Evolutionary conservation across 352 stramenopile genomes (phyloP).

Genomic region (Pythium periplocum): DNA sequence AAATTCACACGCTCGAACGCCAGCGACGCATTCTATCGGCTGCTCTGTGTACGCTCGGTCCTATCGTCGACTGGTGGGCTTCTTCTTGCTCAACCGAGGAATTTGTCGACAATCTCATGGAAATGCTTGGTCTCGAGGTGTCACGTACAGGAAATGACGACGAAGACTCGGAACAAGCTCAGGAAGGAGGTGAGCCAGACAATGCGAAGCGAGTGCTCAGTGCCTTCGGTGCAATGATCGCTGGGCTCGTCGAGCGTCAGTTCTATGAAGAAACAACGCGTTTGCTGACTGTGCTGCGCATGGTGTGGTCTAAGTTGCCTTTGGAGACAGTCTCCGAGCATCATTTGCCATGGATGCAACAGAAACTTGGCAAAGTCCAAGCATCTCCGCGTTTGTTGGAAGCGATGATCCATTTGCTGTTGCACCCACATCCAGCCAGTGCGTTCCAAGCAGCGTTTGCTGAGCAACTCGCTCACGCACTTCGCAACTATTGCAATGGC

Average conservation of each 20-base stretch:
- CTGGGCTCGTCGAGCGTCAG: constrained; percentile 8
- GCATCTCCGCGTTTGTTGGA: constrained; percentile 19
- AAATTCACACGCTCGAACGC: neutral
- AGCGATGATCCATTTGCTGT: constrained; percentile 25
- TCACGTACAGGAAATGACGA: neutral
- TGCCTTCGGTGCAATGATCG: constrained; percentile 10
- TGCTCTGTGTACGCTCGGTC: neutral
- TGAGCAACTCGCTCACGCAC: constrained; percentile 25
- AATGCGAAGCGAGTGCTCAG: constrained; percentile 2
- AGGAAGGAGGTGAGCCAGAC: constrained; percentile 8
- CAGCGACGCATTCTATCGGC: constrained; percentile 1
- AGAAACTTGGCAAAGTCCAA: constrained; percentile 9
- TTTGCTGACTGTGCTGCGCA: constrained; percentile 12
- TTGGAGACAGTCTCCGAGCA: neutral
- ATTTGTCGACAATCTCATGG: constrained; percentile 20
- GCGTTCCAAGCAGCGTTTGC: constrained; percentile 18
- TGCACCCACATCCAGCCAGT: constrained; percentile 21
- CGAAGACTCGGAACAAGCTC: constrained; percentile 19
- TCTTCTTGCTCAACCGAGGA: constrained; percentile 1
- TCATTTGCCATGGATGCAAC: constrained; percentile 28
- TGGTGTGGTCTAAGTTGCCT: constrained; percentile 5
- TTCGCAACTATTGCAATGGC: constrained; percentile 30
- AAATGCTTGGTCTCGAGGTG: constrained; percentile 13
- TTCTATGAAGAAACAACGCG: constrained; percentile 12
- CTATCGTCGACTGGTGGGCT: constrained; percentile 3